phyloP scores from a whole-genome alignment of 108 stramenopile genomes.

The Hondaea fermentalgiana region DNA sequence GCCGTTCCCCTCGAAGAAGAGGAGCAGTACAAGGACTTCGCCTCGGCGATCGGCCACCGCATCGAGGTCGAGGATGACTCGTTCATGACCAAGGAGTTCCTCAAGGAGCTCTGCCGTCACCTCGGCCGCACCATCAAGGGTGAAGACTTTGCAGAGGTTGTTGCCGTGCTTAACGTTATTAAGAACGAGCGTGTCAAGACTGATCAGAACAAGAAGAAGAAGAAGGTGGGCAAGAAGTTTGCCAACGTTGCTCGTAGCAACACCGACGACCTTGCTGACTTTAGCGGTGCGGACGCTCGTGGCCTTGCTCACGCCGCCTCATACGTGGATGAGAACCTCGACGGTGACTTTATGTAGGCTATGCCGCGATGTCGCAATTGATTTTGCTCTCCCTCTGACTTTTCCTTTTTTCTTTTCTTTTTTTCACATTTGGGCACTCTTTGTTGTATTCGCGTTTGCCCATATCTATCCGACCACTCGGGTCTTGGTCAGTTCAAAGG shows the following conservation, averaged over 20 bases:
- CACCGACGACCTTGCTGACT: neutral
- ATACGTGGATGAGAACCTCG: neutral
- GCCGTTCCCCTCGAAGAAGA: neutral
- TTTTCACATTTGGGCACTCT: too few relatives aligned
- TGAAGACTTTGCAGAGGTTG: neutral
- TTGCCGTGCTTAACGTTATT: neutral
- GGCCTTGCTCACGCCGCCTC: neutral
- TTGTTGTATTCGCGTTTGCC: too few relatives aligned
- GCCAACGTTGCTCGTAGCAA: constrained; percentile 9
- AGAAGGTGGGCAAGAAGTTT: constrained; percentile 15
- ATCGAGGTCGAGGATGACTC: neutral
- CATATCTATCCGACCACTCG: too few relatives aligned
- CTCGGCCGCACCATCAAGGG: neutral
- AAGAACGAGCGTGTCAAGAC: constrained; percentile 16
- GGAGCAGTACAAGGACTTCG: constrained; percentile 1
- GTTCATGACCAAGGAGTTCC: constrained; percentile 13
- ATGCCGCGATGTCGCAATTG: too few relatives aligned
- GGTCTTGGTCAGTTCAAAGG: too few relatives aligned
- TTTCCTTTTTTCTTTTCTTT: too few relatives aligned
- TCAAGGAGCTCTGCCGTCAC: neutral
- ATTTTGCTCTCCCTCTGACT: too few relatives aligned
- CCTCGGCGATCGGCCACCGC: neutral
- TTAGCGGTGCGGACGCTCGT: neutral
- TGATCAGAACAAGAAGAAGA: neutral
- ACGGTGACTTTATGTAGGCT: constrained; percentile 8